These are phyloP conservation scores for Penicillium sp. DNA, from an alignment of 2,329 filamentous ascomycete genomes.

Conservation along the genomic window DNA sequence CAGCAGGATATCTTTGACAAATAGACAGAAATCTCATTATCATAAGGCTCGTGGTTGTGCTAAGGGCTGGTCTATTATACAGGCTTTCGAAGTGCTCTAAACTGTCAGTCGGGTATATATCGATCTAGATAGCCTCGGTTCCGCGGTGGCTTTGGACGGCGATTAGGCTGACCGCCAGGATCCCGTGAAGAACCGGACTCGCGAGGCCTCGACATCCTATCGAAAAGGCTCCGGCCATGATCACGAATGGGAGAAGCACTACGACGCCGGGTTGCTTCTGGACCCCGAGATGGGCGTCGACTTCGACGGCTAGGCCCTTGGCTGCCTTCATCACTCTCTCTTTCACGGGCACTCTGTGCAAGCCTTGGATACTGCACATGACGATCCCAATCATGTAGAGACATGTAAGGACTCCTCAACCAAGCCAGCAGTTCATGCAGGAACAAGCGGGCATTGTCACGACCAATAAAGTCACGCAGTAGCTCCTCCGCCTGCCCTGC, in stretches of 20 bases:
- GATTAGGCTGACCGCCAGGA: neutral
- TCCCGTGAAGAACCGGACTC: neutral
- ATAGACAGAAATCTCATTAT: neutral
- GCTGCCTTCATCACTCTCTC: conserved; percentile 1
- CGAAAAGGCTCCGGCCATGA: conserved; percentile 14
- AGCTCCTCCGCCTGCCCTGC: conserved; percentile 74
- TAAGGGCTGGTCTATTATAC: neutral
- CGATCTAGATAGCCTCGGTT: conserved; percentile 28
- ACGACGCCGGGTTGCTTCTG: conserved; percentile 1
- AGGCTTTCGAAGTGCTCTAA: neutral
- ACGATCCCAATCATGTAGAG: conserved; percentile 71
- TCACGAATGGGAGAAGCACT: conserved; percentile 24
- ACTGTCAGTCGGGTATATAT: conserved; percentile 31
- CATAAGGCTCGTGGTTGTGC: neutral
- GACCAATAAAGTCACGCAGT: conserved; percentile 70
- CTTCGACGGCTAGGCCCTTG: conserved; percentile 1
- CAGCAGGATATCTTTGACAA: neutral
- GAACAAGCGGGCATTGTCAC: conserved; percentile 67
- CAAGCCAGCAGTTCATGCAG: conserved; percentile 80
- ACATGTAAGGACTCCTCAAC: conserved; percentile 71
- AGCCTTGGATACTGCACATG: conserved; percentile 63
- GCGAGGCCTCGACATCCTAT: conserved; percentile 27
- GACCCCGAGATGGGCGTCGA: neutral
- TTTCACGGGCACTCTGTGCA: neutral
- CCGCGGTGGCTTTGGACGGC: conserved; percentile 1